Evolutionary conservation across 73 alveolate genomes (phyloP), one percentile per base, ranked within the genome.

Genomic region (Durusdinium trenchii): DNA sequence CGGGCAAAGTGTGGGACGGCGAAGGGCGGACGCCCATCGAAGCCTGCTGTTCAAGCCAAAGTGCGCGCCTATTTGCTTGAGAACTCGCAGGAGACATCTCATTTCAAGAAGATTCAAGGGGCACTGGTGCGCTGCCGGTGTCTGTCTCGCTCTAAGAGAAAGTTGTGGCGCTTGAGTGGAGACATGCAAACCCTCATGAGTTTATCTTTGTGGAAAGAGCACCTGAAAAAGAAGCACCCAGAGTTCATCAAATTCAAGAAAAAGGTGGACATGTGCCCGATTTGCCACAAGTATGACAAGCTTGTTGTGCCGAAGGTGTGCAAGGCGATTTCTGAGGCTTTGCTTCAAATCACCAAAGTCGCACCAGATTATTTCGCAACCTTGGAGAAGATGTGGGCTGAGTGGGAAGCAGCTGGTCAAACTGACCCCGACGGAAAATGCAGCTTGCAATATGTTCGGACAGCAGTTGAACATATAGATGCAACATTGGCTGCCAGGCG

Each of bases 181-280:
- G 87, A 42, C 35, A 76, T 76, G 87, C 87, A 76, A 48, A 36
- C 6, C 14, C 38, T 76, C 42, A 76, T 76, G 87, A 43, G 87
- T 60, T 60, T 42, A 20, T 7, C 62, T 12, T 16, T 60, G 36
- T 76, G 87, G 87, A 20, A 42, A 14, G 14, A 42, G 62, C 87
- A 76, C 60, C 43, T 76, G 87, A 40, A 20, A 18, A 20, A 26
- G 9, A 32, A 76, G 40, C 87, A 76, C 87, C 57, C 62, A 5
- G 61, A 76, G 61, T 76, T 76, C 87, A 76, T 60, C 42, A 76
- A 76, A 45, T 76, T 76, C 87, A 76, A 76, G 42, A 76, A 76
- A 60, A 76, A 76, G 26, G 87, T 76, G 36, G 87, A 76, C 87
- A 76, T 76, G 87, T 83, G 93, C 38, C 73, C 93, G n/a, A 18